phyloP scores from a whole-genome alignment of 2,329 filamentous ascomycete genomes.

The Celoporthe dispersa region DNA sequence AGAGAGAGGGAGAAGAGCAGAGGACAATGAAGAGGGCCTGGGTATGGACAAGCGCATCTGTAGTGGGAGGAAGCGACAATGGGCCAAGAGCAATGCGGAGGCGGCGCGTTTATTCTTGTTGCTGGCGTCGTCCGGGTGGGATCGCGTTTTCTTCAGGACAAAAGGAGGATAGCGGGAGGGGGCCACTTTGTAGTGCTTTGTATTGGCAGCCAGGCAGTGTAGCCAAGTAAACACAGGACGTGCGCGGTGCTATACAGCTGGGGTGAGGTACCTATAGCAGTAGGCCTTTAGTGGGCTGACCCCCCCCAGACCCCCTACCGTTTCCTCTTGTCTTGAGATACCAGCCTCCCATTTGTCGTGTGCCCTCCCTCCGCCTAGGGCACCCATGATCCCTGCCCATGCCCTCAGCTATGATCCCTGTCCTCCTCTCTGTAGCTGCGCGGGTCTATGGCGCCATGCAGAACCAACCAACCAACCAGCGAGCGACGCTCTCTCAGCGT shows the following conservation, averaged over 20 bases:
- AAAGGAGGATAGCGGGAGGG: slow-evolving; percentile 25
- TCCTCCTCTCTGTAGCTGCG: background rate
- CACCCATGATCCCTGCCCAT: background rate
- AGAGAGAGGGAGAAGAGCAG: background rate
- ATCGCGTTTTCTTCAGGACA: slow-evolving; percentile 19
- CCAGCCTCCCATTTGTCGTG: background rate
- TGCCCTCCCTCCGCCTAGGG: too few relatives aligned
- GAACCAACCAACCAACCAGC: slow-evolving; percentile 2
- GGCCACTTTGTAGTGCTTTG: background rate
- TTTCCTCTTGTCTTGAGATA: background rate
- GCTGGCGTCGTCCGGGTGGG: slow-evolving; percentile 6
- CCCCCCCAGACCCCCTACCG: background rate
- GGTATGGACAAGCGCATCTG: slow-evolving; percentile 7
- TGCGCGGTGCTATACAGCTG: background rate
- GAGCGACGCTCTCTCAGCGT: background rate
- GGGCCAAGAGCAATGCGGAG: background rate
- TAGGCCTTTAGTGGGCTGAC: background rate
- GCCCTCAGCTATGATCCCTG: slow-evolving; percentile 1
- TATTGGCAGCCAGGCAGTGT: background rate
- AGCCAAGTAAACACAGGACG: background rate
- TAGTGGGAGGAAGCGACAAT: slow-evolving; percentile 10
- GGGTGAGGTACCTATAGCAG: background rate
- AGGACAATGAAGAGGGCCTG: slow-evolving; percentile 18
- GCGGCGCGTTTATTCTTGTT: slow-evolving; percentile 9
- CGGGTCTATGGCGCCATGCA: background rate